Conservation (phyloP, 306 rosid species). For the Arachis stenosperma region DNA sequence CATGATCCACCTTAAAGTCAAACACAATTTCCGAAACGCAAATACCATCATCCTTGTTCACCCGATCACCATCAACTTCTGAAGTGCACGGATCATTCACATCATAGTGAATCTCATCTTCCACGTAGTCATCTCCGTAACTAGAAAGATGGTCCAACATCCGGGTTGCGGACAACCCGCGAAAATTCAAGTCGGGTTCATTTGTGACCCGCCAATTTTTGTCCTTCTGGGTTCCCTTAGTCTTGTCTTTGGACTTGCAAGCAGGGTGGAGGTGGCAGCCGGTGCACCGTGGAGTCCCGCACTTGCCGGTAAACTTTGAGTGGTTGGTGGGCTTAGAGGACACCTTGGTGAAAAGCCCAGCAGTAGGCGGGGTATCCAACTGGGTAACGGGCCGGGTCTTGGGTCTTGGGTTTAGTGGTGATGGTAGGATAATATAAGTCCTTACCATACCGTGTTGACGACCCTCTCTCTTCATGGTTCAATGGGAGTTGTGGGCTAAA, state of each 20-base stretch:
- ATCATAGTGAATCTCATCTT: slow-evolving; percentile 30
- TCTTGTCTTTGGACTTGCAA: slow-evolving; percentile 60
- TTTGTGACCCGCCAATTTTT: slow-evolving; percentile 40
- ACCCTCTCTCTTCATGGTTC: slow-evolving; percentile 79
- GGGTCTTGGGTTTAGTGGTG: slow-evolving; percentile 49
- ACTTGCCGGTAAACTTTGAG: slow-evolving; percentile 80
- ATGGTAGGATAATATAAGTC: slow-evolving; percentile 54
- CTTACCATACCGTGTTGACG: slow-evolving; percentile 83
- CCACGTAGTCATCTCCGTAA: slow-evolving; percentile 19
- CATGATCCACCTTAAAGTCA: slow-evolving; percentile 48
- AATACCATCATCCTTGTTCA: slow-evolving; percentile 29
- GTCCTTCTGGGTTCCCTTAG: slow-evolving; percentile 62
- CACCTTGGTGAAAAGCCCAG: slow-evolving; percentile 65
- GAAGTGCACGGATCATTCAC: slow-evolving; percentile 8
- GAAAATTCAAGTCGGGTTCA: slow-evolving; percentile 32
- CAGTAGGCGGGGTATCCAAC: slow-evolving; percentile 53
- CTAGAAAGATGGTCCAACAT: slow-evolving; percentile 43
- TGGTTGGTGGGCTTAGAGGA: slow-evolving; percentile 70
- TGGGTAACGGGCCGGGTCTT: slow-evolving; percentile 41
- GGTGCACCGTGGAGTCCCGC: slow-evolving; percentile 47
- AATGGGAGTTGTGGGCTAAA: slow-evolving; percentile 23
- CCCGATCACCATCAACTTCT: background rate
- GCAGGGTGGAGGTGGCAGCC: slow-evolving; percentile 59
- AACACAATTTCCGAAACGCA: slow-evolving; percentile 39
- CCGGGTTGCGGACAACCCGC: slow-evolving; percentile 49